These are phyloP conservation scores for Trichoderma sp. DNA, from an alignment of 2,329 filamentous ascomycete genomes.

Conservation along the genomic window DNA sequence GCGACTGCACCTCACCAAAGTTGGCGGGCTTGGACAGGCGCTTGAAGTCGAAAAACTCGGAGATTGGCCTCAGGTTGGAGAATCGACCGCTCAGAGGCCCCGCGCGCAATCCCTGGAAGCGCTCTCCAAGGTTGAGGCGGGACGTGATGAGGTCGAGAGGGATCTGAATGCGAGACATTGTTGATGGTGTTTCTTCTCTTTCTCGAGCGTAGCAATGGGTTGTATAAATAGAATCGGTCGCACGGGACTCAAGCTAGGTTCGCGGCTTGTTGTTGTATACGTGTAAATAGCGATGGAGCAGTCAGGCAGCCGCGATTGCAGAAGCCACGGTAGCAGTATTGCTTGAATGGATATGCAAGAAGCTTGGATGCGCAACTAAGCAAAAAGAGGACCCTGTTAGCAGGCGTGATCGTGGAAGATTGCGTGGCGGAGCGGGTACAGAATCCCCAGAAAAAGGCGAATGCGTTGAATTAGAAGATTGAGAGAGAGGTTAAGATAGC, in stretches of 20 bases:
- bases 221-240: not conserved
- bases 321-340: conserved; percentile 19
- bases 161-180: conserved; percentile 87
- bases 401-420: not conserved
- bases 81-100: conserved; percentile 81
- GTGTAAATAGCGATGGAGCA: not conserved
- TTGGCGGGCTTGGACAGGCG: conserved; percentile 91
- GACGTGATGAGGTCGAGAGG: conserved; percentile 90
- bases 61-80: conserved; percentile 85
- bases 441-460: not conserved
- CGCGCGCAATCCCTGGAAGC: conserved; percentile 79
- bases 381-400: conserved; percentile 9
- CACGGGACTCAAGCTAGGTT: not conserved
- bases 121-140: conserved; percentile 80
- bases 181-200: conserved; percentile 27
- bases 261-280: not conserved
- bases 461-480: not conserved
- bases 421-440: conserved; percentile 22
- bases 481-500: not conserved
- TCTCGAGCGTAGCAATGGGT: not conserved
- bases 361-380: conserved; percentile 11
- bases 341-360: not conserved
- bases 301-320: conserved; percentile 4
- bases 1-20: conserved; percentile 85
- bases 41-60: conserved; percentile 96